These are phyloP conservation scores for Coniochaeta prunicola DNA, from an alignment of 2,329 filamentous ascomycete genomes.

Conservation along the genomic window DNA sequence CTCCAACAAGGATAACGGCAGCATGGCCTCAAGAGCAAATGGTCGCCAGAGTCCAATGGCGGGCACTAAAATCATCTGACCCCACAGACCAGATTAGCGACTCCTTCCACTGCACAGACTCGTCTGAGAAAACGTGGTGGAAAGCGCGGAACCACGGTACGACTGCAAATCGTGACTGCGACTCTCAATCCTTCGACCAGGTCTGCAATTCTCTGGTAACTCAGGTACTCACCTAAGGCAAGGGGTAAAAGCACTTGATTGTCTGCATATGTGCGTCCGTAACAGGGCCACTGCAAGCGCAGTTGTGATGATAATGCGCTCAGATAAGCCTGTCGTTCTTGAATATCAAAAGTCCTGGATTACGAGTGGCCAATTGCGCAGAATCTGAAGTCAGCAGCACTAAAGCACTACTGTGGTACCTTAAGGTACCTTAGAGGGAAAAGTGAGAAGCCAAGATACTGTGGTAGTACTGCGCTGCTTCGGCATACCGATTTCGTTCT, in stretches of 20 bases:
- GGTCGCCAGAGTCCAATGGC: background rate
- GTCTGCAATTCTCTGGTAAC: background rate
- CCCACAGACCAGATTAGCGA: background rate
- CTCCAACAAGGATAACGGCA: background rate
- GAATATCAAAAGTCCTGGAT: too few relatives aligned
- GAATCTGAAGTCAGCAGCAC: too few relatives aligned
- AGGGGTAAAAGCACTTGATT: too few relatives aligned
- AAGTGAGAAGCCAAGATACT: background rate
- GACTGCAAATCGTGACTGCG: background rate
- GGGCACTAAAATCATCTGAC: background rate
- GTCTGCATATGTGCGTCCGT: too few relatives aligned
- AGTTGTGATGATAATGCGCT: too few relatives aligned
- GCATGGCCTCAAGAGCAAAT: too few relatives aligned
- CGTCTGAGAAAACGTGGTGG: background rate
- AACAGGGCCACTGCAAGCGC: too few relatives aligned
- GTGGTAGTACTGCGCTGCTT: too few relatives aligned
- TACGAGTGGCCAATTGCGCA: too few relatives aligned
- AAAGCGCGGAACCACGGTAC: background rate
- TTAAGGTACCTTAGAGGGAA: background rate
- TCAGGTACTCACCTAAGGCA: too few relatives aligned
- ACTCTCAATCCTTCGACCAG: background rate
- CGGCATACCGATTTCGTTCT: constrained; percentile 1
- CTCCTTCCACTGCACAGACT: background rate
- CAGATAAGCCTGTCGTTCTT: too few relatives aligned
- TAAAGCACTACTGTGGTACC: too few relatives aligned